Evolutionary conservation across 2,329 filamentous ascomycete species (phyloP).

Genomic region (Fusarium staphyleae): DNA sequence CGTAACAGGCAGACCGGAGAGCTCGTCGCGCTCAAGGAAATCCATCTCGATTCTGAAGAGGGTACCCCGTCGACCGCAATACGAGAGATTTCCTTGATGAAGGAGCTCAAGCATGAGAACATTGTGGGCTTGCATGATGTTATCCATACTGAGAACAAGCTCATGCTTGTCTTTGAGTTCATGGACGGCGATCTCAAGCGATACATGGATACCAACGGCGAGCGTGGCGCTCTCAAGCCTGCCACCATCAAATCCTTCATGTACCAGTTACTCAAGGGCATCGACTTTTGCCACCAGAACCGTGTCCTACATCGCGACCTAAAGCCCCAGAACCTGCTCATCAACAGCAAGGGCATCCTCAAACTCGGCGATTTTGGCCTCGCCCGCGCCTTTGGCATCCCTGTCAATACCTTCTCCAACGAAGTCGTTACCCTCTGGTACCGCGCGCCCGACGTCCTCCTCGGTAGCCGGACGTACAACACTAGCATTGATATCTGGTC

Average conservation of each 20-base stretch:
- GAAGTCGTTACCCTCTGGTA: constrained; percentile 99
- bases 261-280: constrained; percentile 94
- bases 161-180: constrained; percentile 99
- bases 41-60: constrained; percentile 98
- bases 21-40: constrained; percentile 96
- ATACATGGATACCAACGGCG: constrained; percentile 95
- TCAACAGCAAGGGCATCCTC: constrained; percentile 87
- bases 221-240: constrained; percentile 87
- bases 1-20: constrained; percentile 97
- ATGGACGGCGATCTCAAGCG: constrained; percentile 99
- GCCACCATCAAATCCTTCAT: constrained; percentile 98
- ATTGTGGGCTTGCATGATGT: constrained; percentile 98
- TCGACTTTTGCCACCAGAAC: constrained; percentile 98
- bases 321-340: constrained; percentile 95
- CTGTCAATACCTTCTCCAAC: constrained; percentile 97
- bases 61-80: constrained; percentile 97
- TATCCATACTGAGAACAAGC: constrained; percentile 98
- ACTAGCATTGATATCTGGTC: constrained; percentile 99
- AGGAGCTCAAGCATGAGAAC: constrained; percentile 98
- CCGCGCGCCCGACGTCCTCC: constrained; percentile 90
- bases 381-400: constrained; percentile 93
- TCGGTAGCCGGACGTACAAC: constrained; percentile 95
- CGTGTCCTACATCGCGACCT: constrained; percentile 93
- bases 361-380: constrained; percentile 96
- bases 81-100: constrained; percentile 98